phyloP scores from a whole-genome alignment of 495 filamentous ascomycete genomes.

The Daldinia loculata region DNA sequence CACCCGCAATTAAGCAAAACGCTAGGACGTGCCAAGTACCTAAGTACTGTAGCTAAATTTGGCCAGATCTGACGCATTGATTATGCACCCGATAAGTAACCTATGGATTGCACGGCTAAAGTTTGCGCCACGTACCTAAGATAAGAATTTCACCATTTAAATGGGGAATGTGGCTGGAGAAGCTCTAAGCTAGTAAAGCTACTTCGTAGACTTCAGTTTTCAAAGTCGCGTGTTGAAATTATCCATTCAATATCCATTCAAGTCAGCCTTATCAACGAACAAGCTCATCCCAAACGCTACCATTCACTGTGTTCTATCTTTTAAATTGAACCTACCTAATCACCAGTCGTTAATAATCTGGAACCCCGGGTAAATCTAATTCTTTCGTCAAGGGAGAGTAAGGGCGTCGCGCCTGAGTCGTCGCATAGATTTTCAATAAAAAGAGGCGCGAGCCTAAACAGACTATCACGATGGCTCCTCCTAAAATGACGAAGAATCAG shows the following conservation, averaged over 20 bases:
- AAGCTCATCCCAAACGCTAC: conserved; percentile 10
- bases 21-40: not conserved
- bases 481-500: conserved; percentile 84
- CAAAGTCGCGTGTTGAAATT: conserved; percentile 37
- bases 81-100: not conserved
- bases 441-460: conserved; percentile 11
- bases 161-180: not conserved
- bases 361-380: not conserved
- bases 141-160: not conserved
- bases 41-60: conserved; percentile 18
- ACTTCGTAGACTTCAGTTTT: conserved; percentile 28
- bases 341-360: not conserved
- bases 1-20: not conserved
- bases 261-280: conserved; percentile 28
- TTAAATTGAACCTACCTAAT: not conserved
- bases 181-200: conserved; percentile 18
- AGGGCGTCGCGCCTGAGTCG: conserved; percentile 3
- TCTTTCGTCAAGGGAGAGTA: not conserved
- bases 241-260: conserved; percentile 5
- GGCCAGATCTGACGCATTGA: conserved; percentile 2
- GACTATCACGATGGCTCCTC: conserved; percentile 58
- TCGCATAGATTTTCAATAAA: conserved; percentile 17
- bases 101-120: not conserved
- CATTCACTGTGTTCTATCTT: not conserved
- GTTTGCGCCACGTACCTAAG: not conserved